Evolutionary conservation across 164 flowering plant species (phyloP).

Genomic region (Macadamia tetraphylla): DNA sequence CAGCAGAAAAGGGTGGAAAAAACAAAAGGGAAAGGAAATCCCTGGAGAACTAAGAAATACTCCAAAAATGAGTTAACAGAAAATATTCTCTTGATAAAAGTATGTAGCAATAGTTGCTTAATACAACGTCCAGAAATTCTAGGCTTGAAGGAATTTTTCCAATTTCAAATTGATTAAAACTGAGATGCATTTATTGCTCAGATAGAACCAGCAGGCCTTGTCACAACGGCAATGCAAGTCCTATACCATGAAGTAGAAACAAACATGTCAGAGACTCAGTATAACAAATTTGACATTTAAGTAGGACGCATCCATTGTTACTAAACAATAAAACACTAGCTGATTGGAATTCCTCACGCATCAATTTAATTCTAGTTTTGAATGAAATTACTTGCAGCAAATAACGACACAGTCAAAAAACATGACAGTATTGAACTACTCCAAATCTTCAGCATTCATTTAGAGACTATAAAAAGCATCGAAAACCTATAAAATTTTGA

Average conservation of each 20-base stretch:
- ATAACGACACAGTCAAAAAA: no score
- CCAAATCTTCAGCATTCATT: no score
- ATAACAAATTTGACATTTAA: not conserved
- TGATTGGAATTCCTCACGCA: not conserved
- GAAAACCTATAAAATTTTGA: not conserved
- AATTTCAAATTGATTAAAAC: no score
- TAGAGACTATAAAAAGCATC: not conserved
- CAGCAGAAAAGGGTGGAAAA: no score
- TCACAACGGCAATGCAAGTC: conserved; percentile 51
- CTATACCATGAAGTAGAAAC: conserved; percentile 37
- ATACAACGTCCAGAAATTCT: not conserved
- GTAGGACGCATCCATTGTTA: no score
- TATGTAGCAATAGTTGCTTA: not conserved
- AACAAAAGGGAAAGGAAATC: not conserved
- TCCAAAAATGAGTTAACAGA: not conserved
- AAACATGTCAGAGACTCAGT: not conserved
- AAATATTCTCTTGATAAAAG: not conserved
- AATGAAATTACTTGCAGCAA: no score
- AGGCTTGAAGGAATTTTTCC: not conserved
- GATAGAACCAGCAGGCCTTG: conserved; percentile 21
- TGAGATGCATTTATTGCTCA: conserved; percentile 2
- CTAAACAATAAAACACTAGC: no score
- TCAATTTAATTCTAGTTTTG: no score
- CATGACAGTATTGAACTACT: no score
- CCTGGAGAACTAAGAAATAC: not conserved